Conservation (phyloP, 1,139 yeast genomes). For the Pichia sp. region DNA sequence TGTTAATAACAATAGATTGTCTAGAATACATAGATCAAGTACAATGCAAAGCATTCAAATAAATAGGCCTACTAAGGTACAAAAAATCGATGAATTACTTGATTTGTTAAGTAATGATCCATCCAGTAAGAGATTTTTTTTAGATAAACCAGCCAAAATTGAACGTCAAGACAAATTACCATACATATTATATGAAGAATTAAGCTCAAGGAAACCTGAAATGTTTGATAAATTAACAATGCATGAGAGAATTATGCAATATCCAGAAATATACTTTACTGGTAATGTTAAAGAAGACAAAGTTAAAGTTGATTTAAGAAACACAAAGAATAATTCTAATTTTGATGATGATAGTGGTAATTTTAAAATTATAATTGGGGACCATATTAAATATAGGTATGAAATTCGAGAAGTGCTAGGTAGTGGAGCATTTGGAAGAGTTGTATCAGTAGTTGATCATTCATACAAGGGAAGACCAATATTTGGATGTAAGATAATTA, state of each 20-base stretch:
- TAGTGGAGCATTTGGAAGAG: conserved; percentile 82
- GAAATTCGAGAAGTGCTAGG: conserved; percentile 59
- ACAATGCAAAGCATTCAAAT: neutral
- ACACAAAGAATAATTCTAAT: conserved; percentile 50
- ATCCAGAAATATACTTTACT: conserved; percentile 38
- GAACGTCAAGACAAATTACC: neutral
- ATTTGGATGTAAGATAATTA: conserved; percentile 73
- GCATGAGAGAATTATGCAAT: conserved; percentile 44
- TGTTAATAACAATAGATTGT: neutral
- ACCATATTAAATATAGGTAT: conserved; percentile 73
- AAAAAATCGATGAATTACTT: neutral
- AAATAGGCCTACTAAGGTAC: neutral
- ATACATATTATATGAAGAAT: conserved; percentile 8
- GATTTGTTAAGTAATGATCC: neutral
- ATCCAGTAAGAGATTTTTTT: neutral
- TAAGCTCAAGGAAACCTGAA: conserved; percentile 18
- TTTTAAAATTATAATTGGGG: conserved; percentile 50
- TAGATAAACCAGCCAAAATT: neutral
- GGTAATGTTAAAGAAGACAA: conserved; percentile 20
- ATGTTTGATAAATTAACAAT: conserved; percentile 32
- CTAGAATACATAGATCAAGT: neutral
- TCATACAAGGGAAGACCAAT: conserved; percentile 37
- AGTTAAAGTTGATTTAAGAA: conserved; percentile 38
- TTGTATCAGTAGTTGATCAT: conserved; percentile 64
- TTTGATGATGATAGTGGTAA: conserved; percentile 70